Base-by-base conservation (phyloP, 2,329 filamentous ascomycete species). In the Clonostachys sp. region DNA sequence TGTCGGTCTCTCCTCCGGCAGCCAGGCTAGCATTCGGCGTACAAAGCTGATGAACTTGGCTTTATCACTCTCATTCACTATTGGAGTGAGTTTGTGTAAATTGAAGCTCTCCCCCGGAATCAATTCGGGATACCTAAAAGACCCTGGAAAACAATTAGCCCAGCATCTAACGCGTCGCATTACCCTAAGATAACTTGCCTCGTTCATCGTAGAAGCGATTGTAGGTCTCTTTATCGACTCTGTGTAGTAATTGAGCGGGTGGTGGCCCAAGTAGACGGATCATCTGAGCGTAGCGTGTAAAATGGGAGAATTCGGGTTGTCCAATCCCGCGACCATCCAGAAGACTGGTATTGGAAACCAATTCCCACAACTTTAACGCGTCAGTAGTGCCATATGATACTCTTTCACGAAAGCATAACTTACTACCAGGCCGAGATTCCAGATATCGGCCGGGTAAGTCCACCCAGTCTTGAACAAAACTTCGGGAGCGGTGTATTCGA, bases 391-490 rank as follows among this genome's bases (percentile, higher is more conserved):
- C 41, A n/a, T 41, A 13, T 14, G 16, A 33, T 6, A 24, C 5
- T 6, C n/a, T 42, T 9, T 2, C 10, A 41, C 14, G n/a, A 12
- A 34, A 12, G 14, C 10, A 8, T 12, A 13, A 52, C 55, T 41
- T 53, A 61, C 58, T 50, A 64, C 57, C 5, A 58, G 53, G 14
- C 58, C 61, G 8, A 64, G 41, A 39, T 61, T 61, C 58, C 57
- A 61, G 12, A 61, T 60, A 45, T 65, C 62, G 12, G 54, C 57
- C 13, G 60, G 51, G 42, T 62, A 64, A 8, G 54, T 55, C 62
- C 61, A 64, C 8, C 53, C 57, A 4, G 56, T 51, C 47, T 53
- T 54, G 8, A 64, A 53, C 50, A 62, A 51, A 5, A 62, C 60
- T 45, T 65, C 61, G 12, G 61, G 62, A 1, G 60, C 60, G 2